phyloP scores from a whole-genome alignment of 805 yeast genomes.

The Wickerhamia fluorescens region DNA sequence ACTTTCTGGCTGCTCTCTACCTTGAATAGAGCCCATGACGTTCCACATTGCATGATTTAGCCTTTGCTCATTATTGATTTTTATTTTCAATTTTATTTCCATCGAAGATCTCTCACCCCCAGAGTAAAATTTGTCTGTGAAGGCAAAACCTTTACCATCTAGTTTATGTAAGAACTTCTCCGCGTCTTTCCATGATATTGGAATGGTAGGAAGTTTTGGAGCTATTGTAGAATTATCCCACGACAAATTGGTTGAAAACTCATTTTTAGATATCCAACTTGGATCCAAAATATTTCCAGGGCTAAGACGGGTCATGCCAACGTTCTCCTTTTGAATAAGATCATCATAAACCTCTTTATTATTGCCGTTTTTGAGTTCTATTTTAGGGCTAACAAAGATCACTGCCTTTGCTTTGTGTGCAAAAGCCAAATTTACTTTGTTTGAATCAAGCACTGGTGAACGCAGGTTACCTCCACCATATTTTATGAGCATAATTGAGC shows the following conservation, averaged over 20 bases:
- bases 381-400: constrained; percentile 46
- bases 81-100: constrained; percentile 16
- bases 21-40: constrained; percentile 68
- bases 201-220: constrained; percentile 70
- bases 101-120: constrained; percentile 6
- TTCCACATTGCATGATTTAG: constrained; percentile 68
- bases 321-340: constrained; percentile 48
- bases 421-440: constrained; percentile 44
- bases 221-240: constrained; percentile 45
- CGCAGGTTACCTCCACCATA: constrained; percentile 37
- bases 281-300: constrained; percentile 81
- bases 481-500: constrained; percentile 50
- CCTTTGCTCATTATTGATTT: constrained; percentile 34
- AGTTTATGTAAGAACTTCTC: constrained; percentile 26
- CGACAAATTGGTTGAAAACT: constrained; percentile 30
- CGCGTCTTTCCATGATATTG: constrained; percentile 73
- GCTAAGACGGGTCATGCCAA: constrained; percentile 49
- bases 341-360: constrained; percentile 15
- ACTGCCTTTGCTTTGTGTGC: constrained; percentile 55
- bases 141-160: constrained; percentile 12
- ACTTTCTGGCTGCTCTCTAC: constrained; percentile 69
- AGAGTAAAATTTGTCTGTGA: constrained; percentile 26
- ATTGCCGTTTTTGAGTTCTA: constrained; percentile 5
- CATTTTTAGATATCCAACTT: constrained; percentile 53
- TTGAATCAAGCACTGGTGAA: constrained; percentile 22